Evolutionary conservation across 306 rosid genomes (phyloP).

Genomic region (Hippophae gyantsensis): DNA sequence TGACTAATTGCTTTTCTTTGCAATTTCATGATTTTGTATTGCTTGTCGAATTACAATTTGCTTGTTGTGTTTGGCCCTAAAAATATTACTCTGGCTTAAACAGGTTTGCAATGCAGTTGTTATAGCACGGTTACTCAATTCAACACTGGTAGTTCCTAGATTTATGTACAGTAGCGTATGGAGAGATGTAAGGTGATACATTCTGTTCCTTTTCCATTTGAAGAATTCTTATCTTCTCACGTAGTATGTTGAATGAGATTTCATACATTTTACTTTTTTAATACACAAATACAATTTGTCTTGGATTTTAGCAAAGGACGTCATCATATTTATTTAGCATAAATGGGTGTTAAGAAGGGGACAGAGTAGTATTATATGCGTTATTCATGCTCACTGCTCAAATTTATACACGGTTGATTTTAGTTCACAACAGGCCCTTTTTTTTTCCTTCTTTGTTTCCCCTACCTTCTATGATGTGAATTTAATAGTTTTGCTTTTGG

Average conservation of each 20-base stretch:
- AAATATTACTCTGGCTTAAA: constrained; percentile 21
- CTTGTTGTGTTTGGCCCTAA: neutral
- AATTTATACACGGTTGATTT: too few relatives aligned
- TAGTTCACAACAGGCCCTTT: neutral
- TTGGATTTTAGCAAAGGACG: too few relatives aligned
- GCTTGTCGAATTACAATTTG: constrained; percentile 2
- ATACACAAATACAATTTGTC: neutral
- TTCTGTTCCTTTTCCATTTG: constrained; percentile 17
- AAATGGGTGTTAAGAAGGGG: too few relatives aligned
- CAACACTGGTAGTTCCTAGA: constrained; percentile 78
- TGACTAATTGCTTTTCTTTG: neutral
- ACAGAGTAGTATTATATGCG: too few relatives aligned
- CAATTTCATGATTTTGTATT: constrained; percentile 12
- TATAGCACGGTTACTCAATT: constrained; percentile 71
- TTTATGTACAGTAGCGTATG: constrained; percentile 88
- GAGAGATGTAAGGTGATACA: constrained; percentile 78
- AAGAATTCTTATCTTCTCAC: constrained; percentile 6
- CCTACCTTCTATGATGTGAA: neutral
- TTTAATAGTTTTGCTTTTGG: constrained; percentile 21
- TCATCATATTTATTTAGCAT: too few relatives aligned
- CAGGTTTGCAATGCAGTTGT: constrained; percentile 92
- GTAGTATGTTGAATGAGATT: neutral
- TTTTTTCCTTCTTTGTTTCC: neutral
- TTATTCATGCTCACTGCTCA: too few relatives aligned
- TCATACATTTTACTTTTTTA: neutral